A percentile compares a stretch with the other conserved stretches of the same genome.
phyloP scores from a whole-genome alignment of 768 basidiomycete genomes.

The Thelephora aurantiotincta region DNA sequence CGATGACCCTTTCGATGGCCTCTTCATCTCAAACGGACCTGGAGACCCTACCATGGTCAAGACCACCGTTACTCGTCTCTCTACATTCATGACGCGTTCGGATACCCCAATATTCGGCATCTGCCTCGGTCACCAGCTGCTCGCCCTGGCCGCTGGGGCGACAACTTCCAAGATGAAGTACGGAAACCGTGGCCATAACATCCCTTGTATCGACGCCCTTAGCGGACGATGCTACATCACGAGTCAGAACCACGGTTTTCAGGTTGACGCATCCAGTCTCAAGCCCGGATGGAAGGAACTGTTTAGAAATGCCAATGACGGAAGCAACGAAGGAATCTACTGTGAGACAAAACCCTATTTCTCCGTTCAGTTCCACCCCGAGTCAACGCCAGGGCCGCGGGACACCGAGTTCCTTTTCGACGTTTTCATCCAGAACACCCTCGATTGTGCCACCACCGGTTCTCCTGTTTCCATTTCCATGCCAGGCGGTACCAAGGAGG shows the following conservation, averaged over 20 bases:
- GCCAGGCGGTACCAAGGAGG: conserved; percentile 70
- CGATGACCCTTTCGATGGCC: conserved; percentile 84
- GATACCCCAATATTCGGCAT: conserved; percentile 94
- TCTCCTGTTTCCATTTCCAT: conserved; percentile 44
- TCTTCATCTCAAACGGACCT: conserved; percentile 96
- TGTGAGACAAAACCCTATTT: conserved; percentile 90
- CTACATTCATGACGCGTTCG: conserved; percentile 51
- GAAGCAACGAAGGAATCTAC: conserved; percentile 95
- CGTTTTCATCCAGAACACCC: conserved; percentile 83
- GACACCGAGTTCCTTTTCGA: conserved; percentile 99
- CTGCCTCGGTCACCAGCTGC: conserved; percentile 93
- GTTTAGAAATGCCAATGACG: conserved; percentile 94
- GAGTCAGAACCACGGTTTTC: conserved; percentile 96
- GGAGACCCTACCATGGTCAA: conserved; percentile 86
- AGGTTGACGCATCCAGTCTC: conserved; percentile 74
- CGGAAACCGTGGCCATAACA: conserved; percentile 97
- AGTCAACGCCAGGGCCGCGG: conserved; percentile 89
- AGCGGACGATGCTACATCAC: conserved; percentile 98
- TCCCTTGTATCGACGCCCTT: conserved; percentile 89
- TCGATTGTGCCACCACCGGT: conserved; percentile 52
- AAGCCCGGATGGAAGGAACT: conserved; percentile 84
- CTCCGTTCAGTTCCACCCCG: conserved; percentile 98
- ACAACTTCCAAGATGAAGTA: conserved; percentile 99
- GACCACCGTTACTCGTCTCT: conserved; percentile 54
- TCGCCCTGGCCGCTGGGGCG: conserved; percentile 90